A percentile compares a stretch with the other conserved stretches of the same genome.
These are phyloP conservation scores for Diaporthe ampelina DNA, from an alignment of 2,329 filamentous ascomycete species.

Conservation along the genomic window DNA sequence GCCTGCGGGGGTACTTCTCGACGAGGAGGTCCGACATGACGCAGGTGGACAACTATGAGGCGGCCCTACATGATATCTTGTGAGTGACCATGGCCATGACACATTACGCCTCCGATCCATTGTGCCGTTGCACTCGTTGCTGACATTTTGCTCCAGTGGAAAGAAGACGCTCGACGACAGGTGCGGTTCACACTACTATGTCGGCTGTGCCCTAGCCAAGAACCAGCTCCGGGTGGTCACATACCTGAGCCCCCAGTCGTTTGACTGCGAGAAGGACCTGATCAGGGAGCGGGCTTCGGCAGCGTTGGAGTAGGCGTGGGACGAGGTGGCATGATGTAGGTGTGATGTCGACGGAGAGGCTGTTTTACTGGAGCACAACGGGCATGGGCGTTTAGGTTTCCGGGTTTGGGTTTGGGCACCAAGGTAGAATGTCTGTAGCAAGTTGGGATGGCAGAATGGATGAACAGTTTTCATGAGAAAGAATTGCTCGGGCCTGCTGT, in stretches of 20 bases:
- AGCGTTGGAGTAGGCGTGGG: not conserved
- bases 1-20: slow-evolving; percentile 44
- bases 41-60: slow-evolving; percentile 45
- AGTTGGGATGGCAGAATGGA: not conserved
- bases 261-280: slow-evolving; percentile 31
- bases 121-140: too few relatives aligned
- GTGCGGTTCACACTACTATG: slow-evolving; percentile 32
- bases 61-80: slow-evolving; percentile 44
- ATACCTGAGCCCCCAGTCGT: slow-evolving; percentile 33
- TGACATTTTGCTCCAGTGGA: not conserved
- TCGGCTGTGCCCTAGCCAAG: slow-evolving; percentile 34
- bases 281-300: not conserved
- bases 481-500: too few relatives aligned
- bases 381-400: slow-evolving; percentile 7
- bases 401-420: not conserved
- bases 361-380: not conserved
- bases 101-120: too few relatives aligned
- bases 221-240: slow-evolving; percentile 34
- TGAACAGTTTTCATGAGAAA: not conserved
- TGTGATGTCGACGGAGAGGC: not conserved
- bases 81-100: not conserved
- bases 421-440: not conserved
- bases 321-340: too few relatives aligned
- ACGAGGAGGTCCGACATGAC: slow-evolving; percentile 39
- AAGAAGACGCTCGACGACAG: slow-evolving; percentile 29